Conservation (phyloP, 2,329 filamentous ascomycete species). For the Celoporthe dispersa region DNA sequence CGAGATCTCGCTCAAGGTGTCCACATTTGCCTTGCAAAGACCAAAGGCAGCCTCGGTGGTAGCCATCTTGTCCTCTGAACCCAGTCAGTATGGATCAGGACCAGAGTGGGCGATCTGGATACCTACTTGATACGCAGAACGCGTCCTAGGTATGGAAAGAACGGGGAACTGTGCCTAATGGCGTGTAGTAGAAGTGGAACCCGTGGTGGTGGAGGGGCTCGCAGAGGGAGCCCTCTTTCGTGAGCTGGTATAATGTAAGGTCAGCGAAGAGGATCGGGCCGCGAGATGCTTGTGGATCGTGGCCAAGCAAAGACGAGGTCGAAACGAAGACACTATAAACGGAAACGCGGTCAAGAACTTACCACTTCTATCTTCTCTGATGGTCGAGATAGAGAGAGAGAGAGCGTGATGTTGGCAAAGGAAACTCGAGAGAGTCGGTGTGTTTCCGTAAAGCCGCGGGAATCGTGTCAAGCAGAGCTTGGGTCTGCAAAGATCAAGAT, state of each 20-base stretch:
- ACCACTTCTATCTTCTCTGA: not conserved
- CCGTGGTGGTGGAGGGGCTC: not conserved
- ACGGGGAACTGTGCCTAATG: not conserved
- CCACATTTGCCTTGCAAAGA: slow-evolving; percentile 15
- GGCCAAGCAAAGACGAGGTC: not conserved
- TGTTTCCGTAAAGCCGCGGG: not conserved
- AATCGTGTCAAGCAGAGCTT: not conserved
- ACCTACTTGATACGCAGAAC: not conserved
- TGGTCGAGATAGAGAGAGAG: not conserved
- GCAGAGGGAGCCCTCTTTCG: not conserved
- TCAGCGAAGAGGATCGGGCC: not conserved
- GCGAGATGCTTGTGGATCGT: not conserved
- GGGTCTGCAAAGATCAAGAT: not conserved
- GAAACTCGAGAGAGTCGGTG: not conserved
- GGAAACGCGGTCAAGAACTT: not conserved
- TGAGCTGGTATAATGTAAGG: not conserved
- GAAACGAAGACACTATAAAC: not conserved
- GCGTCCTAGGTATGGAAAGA: not conserved
- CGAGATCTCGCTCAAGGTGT: slow-evolving; percentile 10
- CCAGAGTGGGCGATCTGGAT: not conserved
- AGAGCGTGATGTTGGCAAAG: not conserved
- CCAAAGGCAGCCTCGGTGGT: not conserved
- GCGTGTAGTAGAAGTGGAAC: not conserved
- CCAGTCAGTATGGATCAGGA: not conserved
- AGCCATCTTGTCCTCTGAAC: not conserved